These are phyloP conservation scores for Aspergillaceae sp. DNA, from an alignment of 2,329 filamentous ascomycete genomes.

Conservation along the genomic window DNA sequence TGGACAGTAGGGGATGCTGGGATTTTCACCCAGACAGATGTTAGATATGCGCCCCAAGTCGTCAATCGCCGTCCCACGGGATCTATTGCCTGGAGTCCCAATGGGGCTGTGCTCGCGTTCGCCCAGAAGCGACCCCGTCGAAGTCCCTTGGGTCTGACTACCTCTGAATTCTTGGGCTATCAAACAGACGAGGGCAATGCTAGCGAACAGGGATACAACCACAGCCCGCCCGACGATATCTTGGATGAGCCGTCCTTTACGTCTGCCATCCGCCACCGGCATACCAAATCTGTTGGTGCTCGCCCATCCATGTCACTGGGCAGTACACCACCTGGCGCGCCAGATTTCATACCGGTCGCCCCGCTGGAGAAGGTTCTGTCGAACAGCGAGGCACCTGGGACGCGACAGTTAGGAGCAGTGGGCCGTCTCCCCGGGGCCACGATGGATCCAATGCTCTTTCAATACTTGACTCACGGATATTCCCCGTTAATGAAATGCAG, in stretches of 20 bases:
- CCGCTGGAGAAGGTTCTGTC: slow-evolving; percentile 44
- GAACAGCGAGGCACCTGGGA: slow-evolving; percentile 30
- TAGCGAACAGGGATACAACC: slow-evolving; percentile 41
- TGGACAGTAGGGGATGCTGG: slow-evolving; percentile 58
- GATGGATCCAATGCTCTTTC: slow-evolving; percentile 33
- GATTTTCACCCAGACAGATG: slow-evolving; percentile 54
- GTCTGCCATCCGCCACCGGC: slow-evolving; percentile 39
- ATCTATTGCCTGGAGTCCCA: slow-evolving; percentile 49
- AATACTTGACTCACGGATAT: slow-evolving; percentile 37
- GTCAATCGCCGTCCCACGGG: slow-evolving; percentile 50
- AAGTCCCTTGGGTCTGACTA: slow-evolving; percentile 33
- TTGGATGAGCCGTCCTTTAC: slow-evolving; percentile 49
- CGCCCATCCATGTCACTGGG: slow-evolving; percentile 46
- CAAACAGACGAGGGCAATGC: slow-evolving; percentile 36
- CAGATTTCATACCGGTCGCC: slow-evolving; percentile 40
- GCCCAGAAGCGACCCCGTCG: slow-evolving; percentile 43
- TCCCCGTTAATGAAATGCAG: slow-evolving; percentile 27
- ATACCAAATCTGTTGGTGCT: slow-evolving; percentile 38
- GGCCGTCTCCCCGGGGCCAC: slow-evolving; percentile 42
- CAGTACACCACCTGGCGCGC: slow-evolving; percentile 44
- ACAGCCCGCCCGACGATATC: slow-evolving; percentile 50
- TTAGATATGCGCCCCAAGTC: slow-evolving; percentile 52
- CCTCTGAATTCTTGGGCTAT: slow-evolving; percentile 32
- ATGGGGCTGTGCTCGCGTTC: slow-evolving; percentile 49
- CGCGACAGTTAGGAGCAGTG: slow-evolving; percentile 43